phyloP scores from a whole-genome alignment of 192 early-diverging fungal genomes.

The Geranomyces variabilis region DNA sequence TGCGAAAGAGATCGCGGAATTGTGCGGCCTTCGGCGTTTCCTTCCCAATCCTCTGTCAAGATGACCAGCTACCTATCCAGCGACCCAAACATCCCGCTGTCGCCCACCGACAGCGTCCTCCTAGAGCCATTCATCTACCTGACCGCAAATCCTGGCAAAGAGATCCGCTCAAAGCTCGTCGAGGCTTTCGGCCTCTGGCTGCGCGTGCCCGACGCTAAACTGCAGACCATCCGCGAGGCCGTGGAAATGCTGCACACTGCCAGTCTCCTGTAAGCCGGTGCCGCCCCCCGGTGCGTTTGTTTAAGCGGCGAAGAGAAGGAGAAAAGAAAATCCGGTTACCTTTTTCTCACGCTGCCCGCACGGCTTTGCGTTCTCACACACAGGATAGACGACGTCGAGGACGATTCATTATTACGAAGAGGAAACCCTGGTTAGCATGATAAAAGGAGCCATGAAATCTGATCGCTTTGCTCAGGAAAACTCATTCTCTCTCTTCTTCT shows the following conservation, averaged over 20 bases:
- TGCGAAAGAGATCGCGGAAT: too few species aligned
- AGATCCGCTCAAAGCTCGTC: constrained; percentile 89
- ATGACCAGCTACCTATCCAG: constrained; percentile 6
- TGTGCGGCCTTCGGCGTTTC: too few species aligned
- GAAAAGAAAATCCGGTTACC: background rate
- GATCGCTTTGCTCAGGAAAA: too few species aligned
- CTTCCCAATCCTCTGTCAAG: too few species aligned
- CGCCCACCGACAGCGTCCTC: constrained; percentile 54
- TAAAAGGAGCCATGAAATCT: too few species aligned
- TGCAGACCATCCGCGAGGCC: constrained; percentile 75
- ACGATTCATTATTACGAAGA: constrained; percentile 84
- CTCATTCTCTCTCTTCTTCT: too few species aligned
- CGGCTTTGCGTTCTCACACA: background rate
- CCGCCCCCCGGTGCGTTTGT: background rate
- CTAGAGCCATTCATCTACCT: constrained; percentile 95
- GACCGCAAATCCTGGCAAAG: constrained; percentile 84
- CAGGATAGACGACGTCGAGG: constrained; percentile 97
- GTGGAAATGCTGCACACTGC: constrained; percentile 96
- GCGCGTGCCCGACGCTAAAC: constrained; percentile 66
- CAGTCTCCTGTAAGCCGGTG: constrained; percentile 73
- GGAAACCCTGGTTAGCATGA: constrained; percentile 64
- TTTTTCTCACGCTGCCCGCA: background rate
- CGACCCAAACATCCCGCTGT: background rate
- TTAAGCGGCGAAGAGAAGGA: background rate
- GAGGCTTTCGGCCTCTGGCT: constrained; percentile 92